Conservation (phyloP, 495 filamentous ascomycete genomes). For the Staphylotrichum tortipilum region DNA sequence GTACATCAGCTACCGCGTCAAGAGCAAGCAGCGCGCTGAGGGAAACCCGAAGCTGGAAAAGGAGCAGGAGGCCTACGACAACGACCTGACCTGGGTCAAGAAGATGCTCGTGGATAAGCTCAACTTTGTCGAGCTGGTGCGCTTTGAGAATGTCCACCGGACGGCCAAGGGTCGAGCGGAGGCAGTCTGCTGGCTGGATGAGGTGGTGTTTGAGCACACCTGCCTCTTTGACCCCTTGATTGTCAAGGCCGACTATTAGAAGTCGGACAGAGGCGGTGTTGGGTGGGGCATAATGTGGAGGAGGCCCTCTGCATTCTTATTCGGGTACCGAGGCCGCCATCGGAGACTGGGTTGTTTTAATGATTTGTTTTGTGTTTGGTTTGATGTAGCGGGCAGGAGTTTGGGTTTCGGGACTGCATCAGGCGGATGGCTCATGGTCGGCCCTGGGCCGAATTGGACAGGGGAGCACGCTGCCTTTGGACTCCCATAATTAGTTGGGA, state of each 20-base stretch:
- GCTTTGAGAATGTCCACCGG: slow-evolving; percentile 12
- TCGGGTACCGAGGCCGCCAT: too few relatives aligned
- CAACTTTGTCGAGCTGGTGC: slow-evolving; percentile 12
- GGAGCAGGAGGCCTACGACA: slow-evolving; percentile 4
- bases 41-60: slow-evolving; percentile 5
- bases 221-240: slow-evolving; percentile 5
- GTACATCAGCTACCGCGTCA: slow-evolving; percentile 21
- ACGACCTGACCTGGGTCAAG: slow-evolving; percentile 23
- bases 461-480: too few relatives aligned
- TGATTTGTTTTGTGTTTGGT: too few relatives aligned
- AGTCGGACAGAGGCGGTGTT: too few relatives aligned
- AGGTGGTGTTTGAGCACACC: slow-evolving; percentile 22
- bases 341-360: too few relatives aligned
- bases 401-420: too few relatives aligned
- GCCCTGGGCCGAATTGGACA: too few relatives aligned
- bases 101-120: slow-evolving; percentile 20
- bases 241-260: neutral
- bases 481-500: too few relatives aligned
- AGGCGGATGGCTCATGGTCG: too few relatives aligned
- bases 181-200: slow-evolving; percentile 17
- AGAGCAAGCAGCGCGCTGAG: slow-evolving; percentile 1
- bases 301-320: too few relatives aligned
- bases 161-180: slow-evolving; percentile 6
- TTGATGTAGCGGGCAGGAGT: too few relatives aligned
- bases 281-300: too few relatives aligned